Conservation (phyloP, 371 early-diverging fungal genomes). For the Circinella umbellata region DNA sequence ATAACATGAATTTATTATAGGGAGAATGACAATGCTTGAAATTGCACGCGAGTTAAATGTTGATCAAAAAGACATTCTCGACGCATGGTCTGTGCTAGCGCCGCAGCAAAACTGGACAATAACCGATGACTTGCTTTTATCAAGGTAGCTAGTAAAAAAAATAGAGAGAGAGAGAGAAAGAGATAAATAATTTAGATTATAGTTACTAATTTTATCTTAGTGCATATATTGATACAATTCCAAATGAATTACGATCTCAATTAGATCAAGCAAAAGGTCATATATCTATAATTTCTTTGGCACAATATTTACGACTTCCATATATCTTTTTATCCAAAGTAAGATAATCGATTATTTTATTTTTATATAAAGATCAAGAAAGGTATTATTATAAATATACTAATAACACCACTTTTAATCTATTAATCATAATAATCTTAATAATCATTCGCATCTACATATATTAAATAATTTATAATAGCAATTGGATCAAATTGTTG, state of each 20-base stretch:
- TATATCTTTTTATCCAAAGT: slow-evolving; percentile 26
- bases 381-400: too few relatives aligned
- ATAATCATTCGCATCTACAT: too few relatives aligned
- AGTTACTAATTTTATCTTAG: not conserved
- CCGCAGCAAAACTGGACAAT: slow-evolving; percentile 20
- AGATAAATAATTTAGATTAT: too few relatives aligned
- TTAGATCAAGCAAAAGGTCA: slow-evolving; percentile 17
- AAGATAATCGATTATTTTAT: slow-evolving; percentile 1
- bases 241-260: slow-evolving; percentile 6
- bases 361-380: too few relatives aligned
- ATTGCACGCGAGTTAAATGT: slow-evolving; percentile 21
- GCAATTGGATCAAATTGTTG: slow-evolving; percentile 10
- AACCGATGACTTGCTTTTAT: slow-evolving; percentile 21
- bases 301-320: slow-evolving; percentile 25
- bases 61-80: slow-evolving; percentile 14
- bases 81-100: slow-evolving; percentile 21
- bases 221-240: slow-evolving; percentile 7
- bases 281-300: slow-evolving; percentile 23
- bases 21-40: slow-evolving; percentile 18
- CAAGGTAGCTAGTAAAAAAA: slow-evolving; percentile 16
- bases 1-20: slow-evolving; percentile 8
- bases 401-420: not conserved
- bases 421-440: not conserved
- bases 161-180: not conserved
- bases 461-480: too few relatives aligned